Evolutionary conservation across 2,329 filamentous ascomycete species (phyloP).

Genomic region (Hypoxylon sp.): DNA sequence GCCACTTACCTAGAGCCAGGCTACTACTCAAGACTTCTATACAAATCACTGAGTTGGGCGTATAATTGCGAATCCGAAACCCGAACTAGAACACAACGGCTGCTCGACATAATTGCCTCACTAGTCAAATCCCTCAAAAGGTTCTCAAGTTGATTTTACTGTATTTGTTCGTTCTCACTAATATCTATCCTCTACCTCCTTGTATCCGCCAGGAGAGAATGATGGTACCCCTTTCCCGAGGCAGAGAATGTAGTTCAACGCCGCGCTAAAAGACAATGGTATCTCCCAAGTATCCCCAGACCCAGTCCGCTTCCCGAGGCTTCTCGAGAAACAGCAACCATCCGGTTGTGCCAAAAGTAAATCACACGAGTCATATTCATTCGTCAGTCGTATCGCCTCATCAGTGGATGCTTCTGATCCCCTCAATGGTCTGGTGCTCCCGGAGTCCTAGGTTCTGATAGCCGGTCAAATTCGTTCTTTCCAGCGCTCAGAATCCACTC

Average conservation of each 20-base stretch:
- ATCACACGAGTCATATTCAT: constrained; percentile 38
- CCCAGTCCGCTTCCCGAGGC: constrained; percentile 27
- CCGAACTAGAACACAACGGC: background rate
- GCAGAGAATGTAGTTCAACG: constrained; percentile 46
- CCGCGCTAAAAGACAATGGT: constrained; percentile 53
- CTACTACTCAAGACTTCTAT: too few species aligned
- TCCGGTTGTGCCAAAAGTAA: constrained; percentile 3
- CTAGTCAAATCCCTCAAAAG: too few species aligned
- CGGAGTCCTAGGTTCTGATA: constrained; percentile 60
- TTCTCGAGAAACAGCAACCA: constrained; percentile 13
- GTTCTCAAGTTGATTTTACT: constrained; percentile 8
- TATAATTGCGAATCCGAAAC: background rate
- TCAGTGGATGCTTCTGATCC: constrained; percentile 39
- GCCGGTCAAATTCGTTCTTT: constrained; percentile 64
- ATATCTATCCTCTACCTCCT: constrained; percentile 33
- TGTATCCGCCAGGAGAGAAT: constrained; percentile 27
- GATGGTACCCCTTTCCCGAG: constrained; percentile 27
- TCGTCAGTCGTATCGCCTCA: constrained; percentile 37
- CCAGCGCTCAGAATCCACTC: constrained; percentile 72
- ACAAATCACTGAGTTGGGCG: background rate
- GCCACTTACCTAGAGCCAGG: too few species aligned
- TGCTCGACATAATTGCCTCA: too few species aligned
- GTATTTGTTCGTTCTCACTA: constrained; percentile 31
- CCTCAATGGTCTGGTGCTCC: constrained; percentile 37
- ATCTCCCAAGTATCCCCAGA: constrained; percentile 46